These are phyloP conservation scores for Thielaviopsis punctulata DNA, from an alignment of 2,329 filamentous ascomycete genomes.

Conservation along the genomic window DNA sequence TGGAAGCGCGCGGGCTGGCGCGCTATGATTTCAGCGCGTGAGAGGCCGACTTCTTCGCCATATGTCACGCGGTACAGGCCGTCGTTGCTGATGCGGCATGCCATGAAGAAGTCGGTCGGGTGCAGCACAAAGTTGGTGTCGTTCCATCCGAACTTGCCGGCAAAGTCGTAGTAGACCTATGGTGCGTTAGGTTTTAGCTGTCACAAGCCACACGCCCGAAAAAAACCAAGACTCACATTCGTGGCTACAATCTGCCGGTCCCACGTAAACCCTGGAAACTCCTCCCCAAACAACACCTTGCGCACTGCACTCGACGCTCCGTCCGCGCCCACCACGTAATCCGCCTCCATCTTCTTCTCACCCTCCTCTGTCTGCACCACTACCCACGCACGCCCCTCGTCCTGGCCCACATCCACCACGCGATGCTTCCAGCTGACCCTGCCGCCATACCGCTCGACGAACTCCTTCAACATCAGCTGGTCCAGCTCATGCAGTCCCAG, in stretches of 20 bases:
- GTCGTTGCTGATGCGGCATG: conserved; percentile 39
- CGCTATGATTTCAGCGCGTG: conserved; percentile 15
- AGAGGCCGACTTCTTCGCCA: conserved; percentile 36
- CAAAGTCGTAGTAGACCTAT: conserved; percentile 45
- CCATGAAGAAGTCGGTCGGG: conserved; percentile 43
- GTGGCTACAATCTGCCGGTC: conserved; percentile 44
- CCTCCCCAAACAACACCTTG: conserved; percentile 32
- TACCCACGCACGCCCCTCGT: conserved; percentile 27
- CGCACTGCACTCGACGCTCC: conserved; percentile 33
- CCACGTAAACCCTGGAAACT: conserved; percentile 43
- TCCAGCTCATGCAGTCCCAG: conserved; percentile 27
- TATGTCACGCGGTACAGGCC: conserved; percentile 48
- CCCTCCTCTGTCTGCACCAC: conserved; percentile 24
- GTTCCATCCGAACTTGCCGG: conserved; percentile 30
- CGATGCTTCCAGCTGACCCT: conserved; percentile 28
- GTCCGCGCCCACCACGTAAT: conserved; percentile 41
- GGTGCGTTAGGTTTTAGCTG: neutral
- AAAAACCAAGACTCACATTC: conserved; percentile 27
- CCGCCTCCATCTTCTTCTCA: conserved; percentile 23
- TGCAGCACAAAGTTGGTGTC: conserved; percentile 46
- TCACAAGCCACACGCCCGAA: neutral
- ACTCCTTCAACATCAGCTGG: conserved; percentile 26
- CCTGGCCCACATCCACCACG: conserved; percentile 30
- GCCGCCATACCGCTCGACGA: conserved; percentile 20
- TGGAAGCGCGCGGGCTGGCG: conserved; percentile 31